phyloP scores from a whole-genome alignment of 2,329 filamentous ascomycete genomes.

The Fusarium sp. region DNA sequence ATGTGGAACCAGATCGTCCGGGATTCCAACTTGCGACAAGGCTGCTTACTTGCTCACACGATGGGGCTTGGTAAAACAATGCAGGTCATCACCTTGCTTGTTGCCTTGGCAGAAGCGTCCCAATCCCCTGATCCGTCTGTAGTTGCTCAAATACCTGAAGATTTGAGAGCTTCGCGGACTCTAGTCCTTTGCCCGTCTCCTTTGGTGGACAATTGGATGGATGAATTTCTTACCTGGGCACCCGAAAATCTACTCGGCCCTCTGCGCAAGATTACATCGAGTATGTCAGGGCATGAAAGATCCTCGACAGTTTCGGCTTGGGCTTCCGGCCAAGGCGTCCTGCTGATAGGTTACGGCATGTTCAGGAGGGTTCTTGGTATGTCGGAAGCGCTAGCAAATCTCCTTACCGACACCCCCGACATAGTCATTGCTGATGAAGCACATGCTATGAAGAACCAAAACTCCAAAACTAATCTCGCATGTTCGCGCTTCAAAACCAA shows the following conservation, averaged over 20 bases:
- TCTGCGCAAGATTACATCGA: slow-evolving; percentile 64
- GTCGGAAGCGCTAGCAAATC: slow-evolving; percentile 49
- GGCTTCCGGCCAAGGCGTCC: slow-evolving; percentile 71
- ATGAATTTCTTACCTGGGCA: slow-evolving; percentile 78
- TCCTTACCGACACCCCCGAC: slow-evolving; percentile 69
- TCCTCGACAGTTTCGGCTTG: slow-evolving; percentile 63
- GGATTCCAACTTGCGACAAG: slow-evolving; percentile 67
- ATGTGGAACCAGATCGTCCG: slow-evolving; percentile 86
- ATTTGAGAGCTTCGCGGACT: slow-evolving; percentile 69
- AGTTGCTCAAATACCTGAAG: slow-evolving; percentile 71
- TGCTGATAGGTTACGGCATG: slow-evolving; percentile 80
- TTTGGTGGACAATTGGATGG: slow-evolving; percentile 82
- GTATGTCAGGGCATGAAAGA: slow-evolving; percentile 51
- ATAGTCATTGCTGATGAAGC: slow-evolving; percentile 88
- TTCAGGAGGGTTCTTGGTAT: slow-evolving; percentile 58
- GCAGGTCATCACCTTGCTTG: slow-evolving; percentile 86
- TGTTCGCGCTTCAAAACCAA: slow-evolving; percentile 70
- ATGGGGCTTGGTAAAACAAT: slow-evolving; percentile 96
- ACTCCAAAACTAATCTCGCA: slow-evolving; percentile 60
- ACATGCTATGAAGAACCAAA: slow-evolving; percentile 76
- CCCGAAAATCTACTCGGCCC: slow-evolving; percentile 63
- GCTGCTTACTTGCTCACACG: slow-evolving; percentile 84
- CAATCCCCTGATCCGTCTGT: slow-evolving; percentile 66
- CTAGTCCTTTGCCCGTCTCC: slow-evolving; percentile 80
- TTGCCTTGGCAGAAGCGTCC: slow-evolving; percentile 74